Conservation (phyloP, 129 eudicot species). For the Flaveria brownii region DNA sequence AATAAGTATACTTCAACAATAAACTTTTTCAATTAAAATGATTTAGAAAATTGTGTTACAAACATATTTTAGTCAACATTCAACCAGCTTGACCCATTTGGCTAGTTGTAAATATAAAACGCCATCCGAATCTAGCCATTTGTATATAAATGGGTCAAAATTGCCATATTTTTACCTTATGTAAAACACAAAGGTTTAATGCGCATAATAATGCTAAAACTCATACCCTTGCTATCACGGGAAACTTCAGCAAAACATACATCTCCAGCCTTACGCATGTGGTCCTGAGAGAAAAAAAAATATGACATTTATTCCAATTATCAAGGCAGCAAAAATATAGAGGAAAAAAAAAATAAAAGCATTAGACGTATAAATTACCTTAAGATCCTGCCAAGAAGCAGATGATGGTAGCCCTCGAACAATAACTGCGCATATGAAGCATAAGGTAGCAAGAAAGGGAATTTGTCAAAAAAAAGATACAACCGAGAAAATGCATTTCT, state of each 20-base stretch:
- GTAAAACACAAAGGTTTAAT: background rate
- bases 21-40: background rate
- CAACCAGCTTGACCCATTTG: background rate
- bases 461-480: background rate
- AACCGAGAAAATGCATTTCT: background rate
- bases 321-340: background rate
- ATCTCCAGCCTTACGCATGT: constrained; percentile 99
- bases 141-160: constrained; percentile 10
- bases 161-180: background rate
- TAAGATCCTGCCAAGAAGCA: constrained; percentile 99
- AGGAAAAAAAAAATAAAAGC: background rate
- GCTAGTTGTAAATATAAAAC: background rate
- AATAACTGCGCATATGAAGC: constrained; percentile 52
- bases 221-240: constrained; percentile 77
- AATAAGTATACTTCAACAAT: background rate
- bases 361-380: constrained; percentile 48
- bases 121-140: background rate
- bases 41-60: background rate
- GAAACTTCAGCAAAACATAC: constrained; percentile 99
- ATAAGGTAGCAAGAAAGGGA: constrained; percentile 1
- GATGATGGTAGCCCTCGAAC: constrained; percentile 96
- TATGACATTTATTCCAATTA: background rate
- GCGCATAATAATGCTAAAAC: background rate
- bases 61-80: background rate
- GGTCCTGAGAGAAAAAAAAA: constrained; percentile 56